Evolutionary conservation across 2,329 filamentous ascomycete species (phyloP), one percentile per base, ranked within the genome.

Genomic region (Ceratocystis alfenasii): DNA sequence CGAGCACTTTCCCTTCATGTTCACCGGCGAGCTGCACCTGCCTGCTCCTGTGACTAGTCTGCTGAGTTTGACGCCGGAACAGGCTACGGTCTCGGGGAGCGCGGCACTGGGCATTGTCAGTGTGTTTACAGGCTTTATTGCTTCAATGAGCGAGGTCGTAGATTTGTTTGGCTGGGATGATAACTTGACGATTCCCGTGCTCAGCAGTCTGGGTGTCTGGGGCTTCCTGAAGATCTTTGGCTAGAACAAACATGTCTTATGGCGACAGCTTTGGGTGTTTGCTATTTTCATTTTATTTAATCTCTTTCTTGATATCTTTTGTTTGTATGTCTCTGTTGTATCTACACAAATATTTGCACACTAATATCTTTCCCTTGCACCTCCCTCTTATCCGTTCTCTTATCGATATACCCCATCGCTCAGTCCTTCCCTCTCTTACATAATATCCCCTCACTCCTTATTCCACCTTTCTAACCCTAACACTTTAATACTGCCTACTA

Each of bases 111-210:
- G 85, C 3, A 78, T 90, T 67, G 85, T 97, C 83, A 90, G 90
- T 73, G 70, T 96, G 48, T 90, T 89, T 78, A 92, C 92, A 5
- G 94, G 94, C n/a, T 76, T 97, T 55, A 84, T 93, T 64, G 94
- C 91, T 53, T 90, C 91, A 66, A 86, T 86, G 57, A 96, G 91
- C 72, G 94, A 99, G 76, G 88, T 93, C 17, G 81, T 96, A 59
- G 91, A 99, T 76, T 73, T 97, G 0, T 96, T 91, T 74, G 90
- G 91, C 61, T 92, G 90, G 88, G 94, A 99, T 73, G 94, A 99
- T 77, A 99, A 99, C 76, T 79, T 99, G 71, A 97, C 93, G 62
- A 99, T 99, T 75, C 94, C 94, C 1, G 85, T 95, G 30, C 80
- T 99, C 62, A 96, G 90, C 73, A 91, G 92, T 28, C 76, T 90